A percentile compares a stretch with the other conserved stretches of the same genome.
Conservation (phyloP, 768 basidiomycete genomes). For the Psilocybe subaeruginosa region DNA sequence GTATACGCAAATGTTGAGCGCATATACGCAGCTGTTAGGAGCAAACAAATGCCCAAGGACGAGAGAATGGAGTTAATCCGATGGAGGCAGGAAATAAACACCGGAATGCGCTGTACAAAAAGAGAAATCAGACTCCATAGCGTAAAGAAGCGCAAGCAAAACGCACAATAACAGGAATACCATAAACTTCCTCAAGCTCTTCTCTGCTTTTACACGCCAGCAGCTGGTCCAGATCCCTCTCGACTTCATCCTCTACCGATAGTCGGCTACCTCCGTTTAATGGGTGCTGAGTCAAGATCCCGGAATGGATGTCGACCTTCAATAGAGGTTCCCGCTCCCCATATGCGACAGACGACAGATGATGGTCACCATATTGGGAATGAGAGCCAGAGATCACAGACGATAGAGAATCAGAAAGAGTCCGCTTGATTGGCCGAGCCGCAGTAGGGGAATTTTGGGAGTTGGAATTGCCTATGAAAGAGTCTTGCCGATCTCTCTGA, state of each 20-base stretch:
- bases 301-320: slow-evolving; percentile 4
- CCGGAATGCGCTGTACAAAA: slow-evolving; percentile 64
- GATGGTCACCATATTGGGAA: background rate
- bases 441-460: background rate
- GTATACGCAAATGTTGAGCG: slow-evolving; percentile 48
- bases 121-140: background rate
- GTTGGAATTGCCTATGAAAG: background rate
- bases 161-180: slow-evolving; percentile 78
- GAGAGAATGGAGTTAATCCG: slow-evolving; percentile 75
- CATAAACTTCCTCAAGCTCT: slow-evolving; percentile 81
- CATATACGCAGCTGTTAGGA: slow-evolving; percentile 65
- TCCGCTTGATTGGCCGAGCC: background rate
- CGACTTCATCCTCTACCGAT: slow-evolving; percentile 44
- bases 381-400: background rate
- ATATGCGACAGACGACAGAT: background rate
- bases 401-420: slow-evolving; percentile 4
- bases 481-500: slow-evolving; percentile 11
- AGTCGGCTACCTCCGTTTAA: slow-evolving; percentile 22
- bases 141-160: background rate
- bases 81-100: slow-evolving; percentile 78
- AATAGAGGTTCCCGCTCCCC: slow-evolving; percentile 42
- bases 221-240: slow-evolving; percentile 69
- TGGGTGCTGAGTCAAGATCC: slow-evolving; percentile 12
- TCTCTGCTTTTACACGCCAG: slow-evolving; percentile 65
- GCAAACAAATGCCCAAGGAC: slow-evolving; percentile 66